Base-by-base conservation (phyloP, 495 filamentous ascomycete genomes). In the Tetracladium marchalianum region DNA sequence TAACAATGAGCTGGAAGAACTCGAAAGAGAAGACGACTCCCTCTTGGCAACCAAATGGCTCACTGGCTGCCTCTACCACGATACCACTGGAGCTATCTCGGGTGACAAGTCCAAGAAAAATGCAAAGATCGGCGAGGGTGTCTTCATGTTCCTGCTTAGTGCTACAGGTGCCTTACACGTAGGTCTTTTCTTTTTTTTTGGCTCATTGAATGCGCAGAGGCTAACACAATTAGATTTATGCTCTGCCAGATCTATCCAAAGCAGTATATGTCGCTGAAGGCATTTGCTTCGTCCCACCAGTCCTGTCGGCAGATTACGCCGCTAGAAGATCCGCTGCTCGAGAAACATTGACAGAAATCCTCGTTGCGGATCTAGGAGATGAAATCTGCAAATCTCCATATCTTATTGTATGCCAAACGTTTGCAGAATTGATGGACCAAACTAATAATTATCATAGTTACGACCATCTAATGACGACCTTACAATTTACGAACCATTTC, bases 281-380 rank as follows among this genome's bases (percentile, higher is more conserved):
- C 2, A 71, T 97, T 11, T 77, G 82, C 41, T 85, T 84, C 48
- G 75, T 96, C 19, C 84, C 85, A 1, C 81, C 87, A 0, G 70
- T 87, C 10, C 64, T 98, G 17, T 86, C 82, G 5, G 58, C 70
- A 11, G 88, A 88, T 8, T 83, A 78, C 48, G 60, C 69, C 1
- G 78, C 76, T 11, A 80, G 81, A 56, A 76, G 81, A 58, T 77
- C 77, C n/a, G 77, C 76, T 31, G 72, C 75, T 8, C 81, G 80
- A 52, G 89, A 89, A 55, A 67, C 64, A 1, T 56, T 97, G 5
- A 75, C 76, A 15, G 89, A 97, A 58, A 73, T 90, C 22, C 52
- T 95, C 22, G 72, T 95, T 5, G 79, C 88, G 37, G 82, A 96
- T 47, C 72, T 98, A 35, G 92, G 92, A 10, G 87, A 95, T 62